phyloP scores from a whole-genome alignment of 148 eudicot genomes.

The Rhododendron griersonianum region DNA sequence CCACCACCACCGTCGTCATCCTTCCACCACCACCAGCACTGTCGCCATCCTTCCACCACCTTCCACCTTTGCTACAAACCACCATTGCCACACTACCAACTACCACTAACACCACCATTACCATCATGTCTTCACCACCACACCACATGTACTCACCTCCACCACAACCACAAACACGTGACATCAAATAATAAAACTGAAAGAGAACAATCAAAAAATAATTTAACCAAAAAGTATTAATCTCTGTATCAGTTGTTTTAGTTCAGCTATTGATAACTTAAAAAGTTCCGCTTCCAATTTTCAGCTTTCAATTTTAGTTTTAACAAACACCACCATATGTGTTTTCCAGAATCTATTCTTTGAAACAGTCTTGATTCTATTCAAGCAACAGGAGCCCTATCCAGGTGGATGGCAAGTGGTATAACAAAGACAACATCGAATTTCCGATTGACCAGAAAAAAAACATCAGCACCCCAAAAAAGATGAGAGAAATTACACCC shows the following conservation, averaged over 20 bases:
- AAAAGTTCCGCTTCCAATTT: background rate
- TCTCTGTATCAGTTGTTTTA: background rate
- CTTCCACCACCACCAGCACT: too few relatives aligned
- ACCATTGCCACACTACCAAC: background rate
- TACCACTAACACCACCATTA: background rate
- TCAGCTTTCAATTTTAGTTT: background rate
- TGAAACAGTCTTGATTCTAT: background rate
- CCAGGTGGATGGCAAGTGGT: background rate
- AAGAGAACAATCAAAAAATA: background rate
- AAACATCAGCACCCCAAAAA: background rate
- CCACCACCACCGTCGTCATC: too few relatives aligned
- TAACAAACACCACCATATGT: background rate
- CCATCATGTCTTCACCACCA: background rate
- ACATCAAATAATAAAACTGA: background rate
- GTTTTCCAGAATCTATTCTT: background rate
- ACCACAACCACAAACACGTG: background rate
- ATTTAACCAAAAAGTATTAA: background rate
- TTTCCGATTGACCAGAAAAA: too few relatives aligned
- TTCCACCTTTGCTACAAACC: background rate
- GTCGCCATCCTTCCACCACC: too few relatives aligned
- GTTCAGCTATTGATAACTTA: background rate
- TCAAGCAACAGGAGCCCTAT: background rate
- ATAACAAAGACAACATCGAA: background rate
- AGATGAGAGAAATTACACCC: background rate
- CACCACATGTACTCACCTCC: too few relatives aligned